phyloP scores from a whole-genome alignment of 2,329 filamentous ascomycete genomes.

The Xylaria sp. region DNA sequence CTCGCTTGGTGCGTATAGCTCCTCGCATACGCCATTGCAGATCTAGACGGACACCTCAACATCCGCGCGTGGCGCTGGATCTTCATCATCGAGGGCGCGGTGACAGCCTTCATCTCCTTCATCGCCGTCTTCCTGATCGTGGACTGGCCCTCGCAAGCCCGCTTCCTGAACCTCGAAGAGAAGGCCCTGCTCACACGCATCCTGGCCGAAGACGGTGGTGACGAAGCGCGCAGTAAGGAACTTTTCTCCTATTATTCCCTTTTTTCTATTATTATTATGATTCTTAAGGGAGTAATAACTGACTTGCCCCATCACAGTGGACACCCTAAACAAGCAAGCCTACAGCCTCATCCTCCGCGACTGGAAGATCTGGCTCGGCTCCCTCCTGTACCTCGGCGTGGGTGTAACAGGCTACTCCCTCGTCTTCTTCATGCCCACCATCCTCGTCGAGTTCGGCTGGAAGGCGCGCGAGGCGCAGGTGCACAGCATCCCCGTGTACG shows the following conservation, averaged over 20 bases:
- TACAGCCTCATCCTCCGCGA: slow-evolving; percentile 50
- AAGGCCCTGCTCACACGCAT: slow-evolving; percentile 50
- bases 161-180: slow-evolving; percentile 58
- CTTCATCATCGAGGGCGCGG: slow-evolving; percentile 56
- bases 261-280: neutral
- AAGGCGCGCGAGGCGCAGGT: slow-evolving; percentile 51
- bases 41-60: slow-evolving; percentile 57
- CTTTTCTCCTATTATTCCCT: too few species aligned
- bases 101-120: slow-evolving; percentile 51
- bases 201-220: slow-evolving; percentile 48
- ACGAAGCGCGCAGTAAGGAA: slow-evolving; percentile 39
- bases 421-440: slow-evolving; percentile 57
- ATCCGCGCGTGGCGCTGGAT: slow-evolving; percentile 63
- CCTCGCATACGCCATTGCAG: slow-evolving; percentile 60
- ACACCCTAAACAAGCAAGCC: slow-evolving; percentile 48
- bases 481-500: slow-evolving; percentile 55
- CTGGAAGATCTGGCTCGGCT: slow-evolving; percentile 57
- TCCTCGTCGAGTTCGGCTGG: slow-evolving; percentile 56
- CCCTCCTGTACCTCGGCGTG: slow-evolving; percentile 48
- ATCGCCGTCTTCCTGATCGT: slow-evolving; percentile 57
- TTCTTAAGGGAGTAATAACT: neutral
- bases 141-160: slow-evolving; percentile 62
- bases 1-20: slow-evolving; percentile 45
- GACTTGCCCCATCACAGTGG: slow-evolving; percentile 36
- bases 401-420: slow-evolving; percentile 50